Evolutionary conservation across 345 rosid genomes (phyloP).

Genomic region (Rhizophora mangle): DNA sequence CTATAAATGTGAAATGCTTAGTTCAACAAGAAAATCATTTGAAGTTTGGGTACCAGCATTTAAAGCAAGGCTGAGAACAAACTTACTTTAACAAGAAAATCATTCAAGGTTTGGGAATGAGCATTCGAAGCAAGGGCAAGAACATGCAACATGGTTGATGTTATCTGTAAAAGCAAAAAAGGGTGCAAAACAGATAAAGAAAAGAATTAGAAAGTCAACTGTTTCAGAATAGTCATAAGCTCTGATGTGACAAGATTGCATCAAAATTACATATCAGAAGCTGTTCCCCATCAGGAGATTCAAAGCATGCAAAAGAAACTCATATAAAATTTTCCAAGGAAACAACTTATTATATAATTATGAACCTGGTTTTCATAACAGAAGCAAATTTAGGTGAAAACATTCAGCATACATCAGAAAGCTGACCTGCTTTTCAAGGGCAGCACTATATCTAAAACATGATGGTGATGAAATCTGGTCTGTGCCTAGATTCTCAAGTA

Average conservation of each 20-base stretch:
- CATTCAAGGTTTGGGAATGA: constrained; percentile 55
- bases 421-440: constrained; percentile 82
- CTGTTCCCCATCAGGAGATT: neutral
- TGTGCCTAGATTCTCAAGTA: constrained; percentile 64
- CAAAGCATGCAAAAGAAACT: neutral
- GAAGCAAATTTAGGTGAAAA: neutral
- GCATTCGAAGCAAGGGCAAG: constrained; percentile 59
- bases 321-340: neutral
- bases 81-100: constrained; percentile 76
- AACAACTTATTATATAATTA: neutral
- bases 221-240: neutral
- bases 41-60: too few relatives aligned
- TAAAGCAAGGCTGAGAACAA: too few relatives aligned
- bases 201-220: neutral
- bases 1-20: too few relatives aligned
- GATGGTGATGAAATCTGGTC: constrained; percentile 58
- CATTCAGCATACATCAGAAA: constrained; percentile 1
- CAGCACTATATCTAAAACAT: constrained; percentile 70
- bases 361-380: too few relatives aligned
- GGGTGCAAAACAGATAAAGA: neutral
- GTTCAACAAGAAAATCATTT: too few relatives aligned
- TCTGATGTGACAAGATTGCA: neutral
- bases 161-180: constrained; percentile 47
- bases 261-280: neutral
- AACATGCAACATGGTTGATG: constrained; percentile 76